phyloP scores from a whole-genome alignment of 2,329 filamentous ascomycete genomes.

The Rhynchosporium graminicola region DNA sequence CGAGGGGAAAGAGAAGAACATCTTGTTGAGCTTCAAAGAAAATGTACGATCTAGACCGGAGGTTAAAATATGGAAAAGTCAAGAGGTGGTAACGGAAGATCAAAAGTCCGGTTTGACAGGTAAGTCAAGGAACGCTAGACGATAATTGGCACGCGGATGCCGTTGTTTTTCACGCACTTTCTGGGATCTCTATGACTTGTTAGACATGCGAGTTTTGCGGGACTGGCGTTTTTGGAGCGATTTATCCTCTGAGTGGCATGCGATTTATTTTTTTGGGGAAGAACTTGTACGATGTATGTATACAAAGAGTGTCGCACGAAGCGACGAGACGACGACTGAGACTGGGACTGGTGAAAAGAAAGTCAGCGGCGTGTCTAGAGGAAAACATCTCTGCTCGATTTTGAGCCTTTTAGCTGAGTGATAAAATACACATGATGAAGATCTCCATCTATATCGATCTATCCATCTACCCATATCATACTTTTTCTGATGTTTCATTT shows the following conservation, averaged over 20 bases:
- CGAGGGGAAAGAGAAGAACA: conserved; percentile 5
- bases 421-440: too few species aligned
- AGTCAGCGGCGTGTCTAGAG: too few species aligned
- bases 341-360: too few species aligned
- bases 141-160: not conserved
- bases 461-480: too few species aligned
- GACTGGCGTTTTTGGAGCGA: conserved; percentile 15
- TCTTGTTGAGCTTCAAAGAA: conserved; percentile 3
- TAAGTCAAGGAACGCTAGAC: not conserved
- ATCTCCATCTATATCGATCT: too few species aligned
- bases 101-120: conserved; percentile 17
- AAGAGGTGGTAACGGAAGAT: conserved; percentile 20
- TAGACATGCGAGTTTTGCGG: conserved; percentile 1
- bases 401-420: too few species aligned
- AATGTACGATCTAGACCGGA: conserved; percentile 18
- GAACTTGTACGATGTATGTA: conserved; percentile 12
- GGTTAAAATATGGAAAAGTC: not conserved
- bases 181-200: not conserved
- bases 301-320: not conserved
- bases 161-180: not conserved
- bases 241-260: too few species aligned
- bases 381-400: too few species aligned
- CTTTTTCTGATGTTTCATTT: too few species aligned
- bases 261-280: not conserved
- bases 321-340: too few species aligned